Conservation (phyloP, 2,329 filamentous ascomycete genomes). For the Colletotrichum filicis region DNA sequence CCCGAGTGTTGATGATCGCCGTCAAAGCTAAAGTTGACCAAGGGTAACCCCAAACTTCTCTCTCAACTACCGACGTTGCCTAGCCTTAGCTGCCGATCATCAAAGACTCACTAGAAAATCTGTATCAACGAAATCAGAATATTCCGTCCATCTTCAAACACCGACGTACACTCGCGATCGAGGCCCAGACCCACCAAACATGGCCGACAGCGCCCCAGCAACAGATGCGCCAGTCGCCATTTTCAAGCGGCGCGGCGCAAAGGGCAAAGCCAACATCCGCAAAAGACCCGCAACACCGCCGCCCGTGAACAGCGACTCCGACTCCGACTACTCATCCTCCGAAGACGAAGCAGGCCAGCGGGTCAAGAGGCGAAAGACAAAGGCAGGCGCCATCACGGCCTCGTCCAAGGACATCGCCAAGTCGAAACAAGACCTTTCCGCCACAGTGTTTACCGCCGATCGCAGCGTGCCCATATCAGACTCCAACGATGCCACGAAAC, state of each 20-base stretch:
- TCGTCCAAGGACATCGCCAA: slow-evolving; percentile 62
- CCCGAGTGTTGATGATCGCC: slow-evolving; percentile 7
- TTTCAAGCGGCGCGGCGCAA: slow-evolving; percentile 89
- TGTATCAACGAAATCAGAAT: not conserved
- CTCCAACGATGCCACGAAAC: slow-evolving; percentile 89
- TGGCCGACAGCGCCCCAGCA: slow-evolving; percentile 32
- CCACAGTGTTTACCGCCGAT: slow-evolving; percentile 70
- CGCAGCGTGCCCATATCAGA: slow-evolving; percentile 70
- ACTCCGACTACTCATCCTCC: slow-evolving; percentile 75
- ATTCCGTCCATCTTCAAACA: not conserved
- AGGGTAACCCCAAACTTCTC: slow-evolving; percentile 12
- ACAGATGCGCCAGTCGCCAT: slow-evolving; percentile 66
- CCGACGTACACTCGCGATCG: not conserved
- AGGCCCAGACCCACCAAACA: not conserved
- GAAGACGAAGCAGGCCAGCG: slow-evolving; percentile 82
- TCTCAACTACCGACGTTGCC: slow-evolving; percentile 7
- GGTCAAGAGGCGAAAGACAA: slow-evolving; percentile 83
- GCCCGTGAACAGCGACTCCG: slow-evolving; percentile 70
- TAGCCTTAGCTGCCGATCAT: slow-evolving; percentile 2
- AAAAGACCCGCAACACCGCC: slow-evolving; percentile 86
- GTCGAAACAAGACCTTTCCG: slow-evolving; percentile 54
- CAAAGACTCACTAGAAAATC: not conserved
- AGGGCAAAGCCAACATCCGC: slow-evolving; percentile 80
- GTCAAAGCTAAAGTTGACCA: slow-evolving; percentile 1
- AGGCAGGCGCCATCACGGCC: slow-evolving; percentile 72